phyloP scores from a whole-genome alignment of 2,329 filamentous ascomycete genomes.

The Colletotrichum gigasporum region DNA sequence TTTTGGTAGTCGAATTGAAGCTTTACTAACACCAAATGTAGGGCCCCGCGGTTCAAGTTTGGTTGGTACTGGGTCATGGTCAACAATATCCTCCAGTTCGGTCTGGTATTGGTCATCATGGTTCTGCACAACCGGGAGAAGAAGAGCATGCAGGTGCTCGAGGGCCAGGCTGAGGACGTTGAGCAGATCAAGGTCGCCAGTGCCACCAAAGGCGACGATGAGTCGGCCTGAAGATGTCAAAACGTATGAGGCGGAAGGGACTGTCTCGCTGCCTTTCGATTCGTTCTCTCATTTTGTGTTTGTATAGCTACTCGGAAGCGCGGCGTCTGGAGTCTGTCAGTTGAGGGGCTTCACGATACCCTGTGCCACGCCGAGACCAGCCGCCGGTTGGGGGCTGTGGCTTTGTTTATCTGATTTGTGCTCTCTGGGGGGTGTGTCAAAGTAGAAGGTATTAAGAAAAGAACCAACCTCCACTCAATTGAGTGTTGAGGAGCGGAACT shows the following conservation, averaged over 20 bases:
- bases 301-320: slow-evolving; percentile 15
- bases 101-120: slow-evolving; percentile 21
- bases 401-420: not conserved
- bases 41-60: slow-evolving; percentile 12
- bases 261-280: not conserved
- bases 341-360: slow-evolving; percentile 20
- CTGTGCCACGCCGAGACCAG: slow-evolving; percentile 12
- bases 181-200: slow-evolving; percentile 17
- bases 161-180: not conserved
- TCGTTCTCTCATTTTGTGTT: not conserved
- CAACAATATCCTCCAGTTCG: slow-evolving; percentile 8
- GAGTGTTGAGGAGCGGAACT: no score
- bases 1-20: no score
- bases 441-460: no score
- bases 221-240: not conserved
- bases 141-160: slow-evolving; percentile 16
- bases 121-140: slow-evolving; percentile 17
- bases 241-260: not conserved
- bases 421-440: not conserved
- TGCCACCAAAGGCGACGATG: slow-evolving; percentile 4
- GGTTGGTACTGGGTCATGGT: slow-evolving; percentile 21
- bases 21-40: not conserved
- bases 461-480: no score
- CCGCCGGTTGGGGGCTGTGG: slow-evolving; percentile 12
- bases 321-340: slow-evolving; percentile 24